Percentiles rank a stretch among this genome's conserved stretches.
phyloP scores from a whole-genome alignment of 2,329 filamentous ascomycete species.

The Chrysoporthe austroafricana region DNA sequence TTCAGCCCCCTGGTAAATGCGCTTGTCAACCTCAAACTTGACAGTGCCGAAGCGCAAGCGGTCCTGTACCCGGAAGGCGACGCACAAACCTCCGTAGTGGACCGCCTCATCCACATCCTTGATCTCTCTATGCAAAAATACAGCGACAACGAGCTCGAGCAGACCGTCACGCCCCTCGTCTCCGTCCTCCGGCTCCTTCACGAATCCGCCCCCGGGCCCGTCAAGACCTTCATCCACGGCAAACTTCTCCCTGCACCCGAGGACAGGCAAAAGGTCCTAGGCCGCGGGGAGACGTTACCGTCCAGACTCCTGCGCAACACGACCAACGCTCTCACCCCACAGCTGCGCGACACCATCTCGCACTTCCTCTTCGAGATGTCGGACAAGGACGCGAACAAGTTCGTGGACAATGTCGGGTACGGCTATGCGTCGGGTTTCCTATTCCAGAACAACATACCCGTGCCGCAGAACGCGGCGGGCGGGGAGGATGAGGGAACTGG shows the following conservation, averaged over 20 bases:
- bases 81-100: slow-evolving; percentile 57
- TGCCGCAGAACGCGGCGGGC: slow-evolving; percentile 70
- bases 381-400: slow-evolving; percentile 74
- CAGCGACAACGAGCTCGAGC: slow-evolving; percentile 71
- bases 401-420: slow-evolving; percentile 92
- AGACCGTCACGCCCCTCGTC: slow-evolving; percentile 71
- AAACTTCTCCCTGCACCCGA: slow-evolving; percentile 75
- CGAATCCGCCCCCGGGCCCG: slow-evolving; percentile 65
- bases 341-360: slow-evolving; percentile 74
- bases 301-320: slow-evolving; percentile 78
- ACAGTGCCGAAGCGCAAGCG: slow-evolving; percentile 54
- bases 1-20: slow-evolving; percentile 77
- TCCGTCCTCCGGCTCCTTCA: slow-evolving; percentile 74
- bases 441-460: slow-evolving; percentile 78
- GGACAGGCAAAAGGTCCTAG: slow-evolving; percentile 78
- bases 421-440: slow-evolving; percentile 92
- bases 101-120: slow-evolving; percentile 72
- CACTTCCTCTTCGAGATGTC: slow-evolving; percentile 87
- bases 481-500: slow-evolving; percentile 42
- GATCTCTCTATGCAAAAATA: slow-evolving; percentile 68
- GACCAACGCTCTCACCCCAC: slow-evolving; percentile 71
- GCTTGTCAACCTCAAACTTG: slow-evolving; percentile 76
- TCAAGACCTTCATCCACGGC: slow-evolving; percentile 65
- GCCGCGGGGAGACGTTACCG: slow-evolving; percentile 73
- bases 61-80: slow-evolving; percentile 69